These are phyloP conservation scores for Entomophthora muscae DNA, from an alignment of 371 early-diverging fungal genomes.

Conservation along the genomic window DNA sequence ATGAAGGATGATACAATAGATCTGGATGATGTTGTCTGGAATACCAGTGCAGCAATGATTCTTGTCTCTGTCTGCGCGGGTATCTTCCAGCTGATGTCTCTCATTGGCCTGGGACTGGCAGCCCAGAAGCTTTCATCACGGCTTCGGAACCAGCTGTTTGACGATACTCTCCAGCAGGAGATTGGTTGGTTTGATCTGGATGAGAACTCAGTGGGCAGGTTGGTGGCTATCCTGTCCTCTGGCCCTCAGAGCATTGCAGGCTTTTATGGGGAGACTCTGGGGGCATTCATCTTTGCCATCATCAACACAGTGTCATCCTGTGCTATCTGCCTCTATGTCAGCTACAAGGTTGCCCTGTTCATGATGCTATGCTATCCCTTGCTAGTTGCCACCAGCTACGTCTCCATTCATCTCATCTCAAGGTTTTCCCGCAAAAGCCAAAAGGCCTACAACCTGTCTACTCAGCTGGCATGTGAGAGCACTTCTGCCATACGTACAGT, in stretches of 20 bases:
- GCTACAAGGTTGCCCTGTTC: slow-evolving; percentile 50
- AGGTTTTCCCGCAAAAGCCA: slow-evolving; percentile 28
- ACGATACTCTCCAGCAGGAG: slow-evolving; percentile 52
- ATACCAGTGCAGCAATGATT: slow-evolving; percentile 63
- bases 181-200: slow-evolving; percentile 72
- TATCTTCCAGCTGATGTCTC: slow-evolving; percentile 22
- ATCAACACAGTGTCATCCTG: slow-evolving; percentile 23
- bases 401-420: slow-evolving; percentile 7
- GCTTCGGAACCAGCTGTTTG: slow-evolving; percentile 33
- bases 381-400: slow-evolving; percentile 9
- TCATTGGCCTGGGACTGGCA: slow-evolving; percentile 22
- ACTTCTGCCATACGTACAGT: slow-evolving; percentile 75
- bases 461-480: slow-evolving; percentile 70
- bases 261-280: slow-evolving; percentile 16
- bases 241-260: slow-evolving; percentile 48
- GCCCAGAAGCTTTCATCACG: slow-evolving; percentile 37
- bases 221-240: slow-evolving; percentile 62
- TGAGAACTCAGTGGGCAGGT: slow-evolving; percentile 54
- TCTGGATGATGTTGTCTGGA: slow-evolving; percentile 34
- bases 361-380: slow-evolving; percentile 31
- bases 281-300: slow-evolving; percentile 11
- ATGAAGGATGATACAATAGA: slow-evolving; percentile 11
- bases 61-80: slow-evolving; percentile 30
- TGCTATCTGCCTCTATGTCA: slow-evolving; percentile 26
- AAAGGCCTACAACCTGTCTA: slow-evolving; percentile 42